Percentiles rank a stretch among this genome's conserved stretches.
These are phyloP conservation scores for Handroanthus guayacan DNA, from an alignment of 257 asterid genomes.

Conservation along the genomic window DNA sequence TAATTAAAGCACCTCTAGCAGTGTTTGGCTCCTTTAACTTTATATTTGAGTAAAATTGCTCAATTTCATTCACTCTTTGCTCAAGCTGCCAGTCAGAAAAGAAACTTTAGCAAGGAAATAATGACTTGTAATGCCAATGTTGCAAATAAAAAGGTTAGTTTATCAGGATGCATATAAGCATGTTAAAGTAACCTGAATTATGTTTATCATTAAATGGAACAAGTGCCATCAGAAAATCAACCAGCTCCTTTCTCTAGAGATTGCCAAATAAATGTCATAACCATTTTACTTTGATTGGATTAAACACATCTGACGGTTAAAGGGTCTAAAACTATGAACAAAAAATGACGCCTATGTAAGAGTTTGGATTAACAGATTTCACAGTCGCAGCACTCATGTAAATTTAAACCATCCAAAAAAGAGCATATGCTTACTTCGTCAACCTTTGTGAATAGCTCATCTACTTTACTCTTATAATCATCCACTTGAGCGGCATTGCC, in stretches of 20 bases:
- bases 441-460: conserved; percentile 60
- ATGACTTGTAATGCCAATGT: conserved; percentile 11
- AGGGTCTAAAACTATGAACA: not conserved
- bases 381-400: conserved; percentile 10
- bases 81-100: conserved; percentile 63
- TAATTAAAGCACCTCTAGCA: conserved; percentile 45
- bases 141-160: not conserved
- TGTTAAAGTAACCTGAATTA: conserved; percentile 16
- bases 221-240: not conserved
- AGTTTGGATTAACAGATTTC: conserved; percentile 1
- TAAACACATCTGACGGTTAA: not conserved
- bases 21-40: conserved; percentile 52
- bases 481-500: conserved; percentile 50
- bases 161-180: conserved; percentile 24
- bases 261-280: conserved; percentile 21
- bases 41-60: conserved; percentile 59
- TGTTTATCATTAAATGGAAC: not conserved
- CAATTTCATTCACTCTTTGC: conserved; percentile 74
- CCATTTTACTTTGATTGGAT: not conserved
- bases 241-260: not conserved
- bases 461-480: conserved; percentile 56
- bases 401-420: conserved; percentile 4
- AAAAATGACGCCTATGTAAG: conserved; percentile 2
- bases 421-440: conserved; percentile 55
- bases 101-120: conserved; percentile 24